Conservation (phyloP, 768 basidiomycete genomes). For the Tulasnella sp. region DNA sequence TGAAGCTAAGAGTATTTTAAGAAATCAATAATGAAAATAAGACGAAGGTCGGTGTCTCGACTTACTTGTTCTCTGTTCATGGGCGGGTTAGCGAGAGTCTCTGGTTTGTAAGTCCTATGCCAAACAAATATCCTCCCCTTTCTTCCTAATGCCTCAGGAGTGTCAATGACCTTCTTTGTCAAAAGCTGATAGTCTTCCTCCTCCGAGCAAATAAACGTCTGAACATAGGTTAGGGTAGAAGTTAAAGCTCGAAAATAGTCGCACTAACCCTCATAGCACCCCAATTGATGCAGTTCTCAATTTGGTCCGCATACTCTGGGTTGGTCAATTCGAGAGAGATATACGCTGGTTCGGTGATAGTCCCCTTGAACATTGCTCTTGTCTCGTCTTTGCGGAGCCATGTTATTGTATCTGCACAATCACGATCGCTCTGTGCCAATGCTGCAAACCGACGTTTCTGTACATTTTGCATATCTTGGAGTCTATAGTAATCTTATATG, state of each 20-base stretch:
- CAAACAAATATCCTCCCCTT: conserved; percentile 44
- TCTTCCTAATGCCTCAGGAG: conserved; percentile 37
- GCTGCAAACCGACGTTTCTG: conserved; percentile 45
- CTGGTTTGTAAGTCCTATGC: conserved; percentile 39
- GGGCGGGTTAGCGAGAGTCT: conserved; percentile 36
- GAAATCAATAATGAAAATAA: not conserved
- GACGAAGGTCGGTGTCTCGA: conserved; percentile 15
- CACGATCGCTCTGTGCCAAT: conserved; percentile 41
- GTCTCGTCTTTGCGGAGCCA: conserved; percentile 54
- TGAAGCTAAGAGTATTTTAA: conserved; percentile 35
- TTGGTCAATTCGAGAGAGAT: conserved; percentile 61
- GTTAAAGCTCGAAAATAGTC: not conserved
- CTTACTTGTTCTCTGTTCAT: conserved; percentile 47
- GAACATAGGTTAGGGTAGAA: not conserved
- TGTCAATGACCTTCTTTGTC: conserved; percentile 56
- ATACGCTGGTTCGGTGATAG: conserved; percentile 76
- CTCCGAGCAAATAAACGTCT: conserved; percentile 81
- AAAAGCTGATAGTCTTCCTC: conserved; percentile 67
- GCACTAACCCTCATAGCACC: conserved; percentile 48
- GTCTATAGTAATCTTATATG: conserved; percentile 27
- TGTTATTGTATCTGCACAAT: conserved; percentile 47
- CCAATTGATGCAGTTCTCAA: conserved; percentile 57
- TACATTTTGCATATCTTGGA: conserved; percentile 42
- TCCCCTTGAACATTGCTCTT: conserved; percentile 52
- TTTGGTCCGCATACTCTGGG: conserved; percentile 43